A percentile compares a stretch with the other conserved stretches of the same genome.
phyloP scores from a whole-genome alignment of 23 red algal species.

The Gracilaria caudata region DNA sequence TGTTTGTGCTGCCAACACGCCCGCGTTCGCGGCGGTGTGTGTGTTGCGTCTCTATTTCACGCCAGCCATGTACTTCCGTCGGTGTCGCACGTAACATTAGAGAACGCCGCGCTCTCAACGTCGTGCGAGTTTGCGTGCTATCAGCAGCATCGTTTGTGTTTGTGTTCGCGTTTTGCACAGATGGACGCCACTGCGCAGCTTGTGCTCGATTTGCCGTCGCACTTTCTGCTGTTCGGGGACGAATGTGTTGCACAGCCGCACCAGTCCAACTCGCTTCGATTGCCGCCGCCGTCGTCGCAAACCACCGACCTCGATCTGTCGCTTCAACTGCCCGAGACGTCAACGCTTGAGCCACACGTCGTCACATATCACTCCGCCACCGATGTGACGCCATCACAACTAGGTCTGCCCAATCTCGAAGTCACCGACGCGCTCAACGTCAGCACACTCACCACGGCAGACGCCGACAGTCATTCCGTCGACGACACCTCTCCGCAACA shows the following conservation, averaged over 20 bases:
- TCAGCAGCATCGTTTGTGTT: no score
- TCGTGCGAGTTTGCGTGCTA: no score
- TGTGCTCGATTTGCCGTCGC: background rate
- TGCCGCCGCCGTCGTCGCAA: background rate
- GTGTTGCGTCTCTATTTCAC: no score
- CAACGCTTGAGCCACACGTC: background rate
- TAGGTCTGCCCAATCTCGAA: background rate
- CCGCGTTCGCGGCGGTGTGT: no score
- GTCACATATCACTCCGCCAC: background rate
- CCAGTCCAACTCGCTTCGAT: background rate
- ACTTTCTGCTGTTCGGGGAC: background rate
- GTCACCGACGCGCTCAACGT: background rate
- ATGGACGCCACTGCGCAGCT: constrained; percentile 6
- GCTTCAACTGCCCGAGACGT: background rate
- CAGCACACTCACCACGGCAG: background rate
- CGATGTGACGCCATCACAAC: background rate
- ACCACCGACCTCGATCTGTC: background rate
- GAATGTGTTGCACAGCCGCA: background rate
- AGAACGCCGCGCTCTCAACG: no score
- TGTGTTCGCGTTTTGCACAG: no score
- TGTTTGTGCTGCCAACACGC: no score
- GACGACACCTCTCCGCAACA: background rate
- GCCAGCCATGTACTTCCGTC: no score
- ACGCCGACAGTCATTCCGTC: constrained; percentile 1
- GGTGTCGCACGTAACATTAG: no score